Base-by-base conservation (phyloP, 768 basidiomycete genomes). In the Phylloporus rhodoxanthus region DNA sequence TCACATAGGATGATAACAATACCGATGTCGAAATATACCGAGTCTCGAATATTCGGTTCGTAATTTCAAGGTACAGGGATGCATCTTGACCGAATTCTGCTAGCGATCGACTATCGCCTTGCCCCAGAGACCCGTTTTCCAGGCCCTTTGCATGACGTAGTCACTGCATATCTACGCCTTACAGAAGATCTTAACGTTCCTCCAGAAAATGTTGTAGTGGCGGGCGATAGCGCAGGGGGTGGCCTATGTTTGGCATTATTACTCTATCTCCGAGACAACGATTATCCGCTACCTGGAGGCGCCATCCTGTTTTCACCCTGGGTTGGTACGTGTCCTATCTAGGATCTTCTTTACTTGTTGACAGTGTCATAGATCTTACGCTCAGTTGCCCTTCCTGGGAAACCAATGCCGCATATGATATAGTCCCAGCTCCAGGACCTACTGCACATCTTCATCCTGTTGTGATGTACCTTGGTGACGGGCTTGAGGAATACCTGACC, bases 321-420 rank as follows among this genome's bases (percentile, higher is more conserved):
- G 93, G 91, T 95, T 56, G 92, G 93, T 85, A 51, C 72, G 89
- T 79, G 25, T 17, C 14, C 47, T 4, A 48, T 14, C 28, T 34
- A 29, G 9, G 52, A 29, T 30, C 41, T n/a, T 25, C 37, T 28
- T 42, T 43, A 55, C 55, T 45, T 15, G 47, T 43, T 50, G 32
- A 61, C 44, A 15, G 7, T 37, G 20, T 17, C 30, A 17, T 56
- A 90, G 91, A 95, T 67, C 70, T 99, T 54, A 97, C 96, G 0
- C 90, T 96, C 82, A 94, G 91, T 57, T 97, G 93, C 65, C 90
- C 93, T 48, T 95, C 92, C n/a, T 98, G 95, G 91, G 91, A 95
- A 26, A 88, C 87, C 48, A 97, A 97, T 66, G 82, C 86, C 23
- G 70, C 76, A n/a, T 93, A 75, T 65, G 91, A 93, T 65, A 82